Evolutionary conservation across 1,284 basidiomycete genomes (phyloP).

Genomic region (Ceratobasidium sp.): DNA sequence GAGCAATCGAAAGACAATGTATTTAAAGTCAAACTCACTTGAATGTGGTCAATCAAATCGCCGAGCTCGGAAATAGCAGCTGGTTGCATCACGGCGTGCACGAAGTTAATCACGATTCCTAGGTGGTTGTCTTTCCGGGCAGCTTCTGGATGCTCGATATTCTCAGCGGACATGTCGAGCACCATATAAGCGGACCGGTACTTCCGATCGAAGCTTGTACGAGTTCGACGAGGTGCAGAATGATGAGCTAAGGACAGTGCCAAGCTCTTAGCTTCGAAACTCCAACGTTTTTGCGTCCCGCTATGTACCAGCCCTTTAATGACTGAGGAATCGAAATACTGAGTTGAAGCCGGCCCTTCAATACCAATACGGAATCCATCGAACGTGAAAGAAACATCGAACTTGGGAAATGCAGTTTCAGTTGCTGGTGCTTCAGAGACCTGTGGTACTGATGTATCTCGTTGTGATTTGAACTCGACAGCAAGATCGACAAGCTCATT

Average conservation of each 20-base stretch:
- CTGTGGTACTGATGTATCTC: constrained; percentile 41
- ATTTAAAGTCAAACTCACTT: too few relatives aligned
- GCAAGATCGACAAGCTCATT: constrained; percentile 74
- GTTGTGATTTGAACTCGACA: constrained; percentile 62
- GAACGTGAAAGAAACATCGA: constrained; percentile 64
- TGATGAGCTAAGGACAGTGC: constrained; percentile 75
- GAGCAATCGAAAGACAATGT: too few relatives aligned
- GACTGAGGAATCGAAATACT: constrained; percentile 71
- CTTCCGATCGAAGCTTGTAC: constrained; percentile 58
- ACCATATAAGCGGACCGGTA: constrained; percentile 82
- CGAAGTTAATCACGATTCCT: constrained; percentile 68
- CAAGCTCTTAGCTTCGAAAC: constrained; percentile 69
- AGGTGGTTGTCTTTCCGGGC: constrained; percentile 43
- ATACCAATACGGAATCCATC: constrained; percentile 78
- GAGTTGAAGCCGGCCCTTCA: constrained; percentile 70
- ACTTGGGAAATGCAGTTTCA: constrained; percentile 13
- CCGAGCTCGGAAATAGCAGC: constrained; percentile 87
- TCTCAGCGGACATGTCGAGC: constrained; percentile 63
- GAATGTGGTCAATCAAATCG: constrained; percentile 83
- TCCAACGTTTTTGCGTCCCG: constrained; percentile 58
- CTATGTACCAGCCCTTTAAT: constrained; percentile 66
- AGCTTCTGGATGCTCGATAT: constrained; percentile 47
- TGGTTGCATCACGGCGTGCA: constrained; percentile 91
- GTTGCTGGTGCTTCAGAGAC: constrained; percentile 40
- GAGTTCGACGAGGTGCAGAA: constrained; percentile 45